phyloP scores from a whole-genome alignment of 1,284 basidiomycete species.

The Anthracocystis panici-leucophaei region DNA sequence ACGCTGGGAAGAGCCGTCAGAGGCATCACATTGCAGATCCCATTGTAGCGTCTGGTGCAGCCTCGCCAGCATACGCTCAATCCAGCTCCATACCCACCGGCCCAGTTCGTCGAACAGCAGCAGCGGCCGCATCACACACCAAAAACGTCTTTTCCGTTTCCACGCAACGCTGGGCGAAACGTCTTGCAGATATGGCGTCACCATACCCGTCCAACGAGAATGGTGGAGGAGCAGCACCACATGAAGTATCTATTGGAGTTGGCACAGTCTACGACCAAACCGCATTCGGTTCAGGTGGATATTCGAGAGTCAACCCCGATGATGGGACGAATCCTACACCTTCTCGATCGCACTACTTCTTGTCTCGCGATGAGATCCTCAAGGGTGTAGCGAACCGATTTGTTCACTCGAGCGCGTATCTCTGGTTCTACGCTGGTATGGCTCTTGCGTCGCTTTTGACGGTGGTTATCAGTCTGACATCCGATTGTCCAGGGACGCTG shows the following conservation, averaged over 20 bases:
- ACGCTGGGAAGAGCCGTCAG: constrained; percentile 14
- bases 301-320: constrained; percentile 19
- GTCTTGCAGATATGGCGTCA: constrained; percentile 36
- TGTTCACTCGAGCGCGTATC: constrained; percentile 66
- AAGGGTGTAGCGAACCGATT: constrained; percentile 69
- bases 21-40: constrained; percentile 46
- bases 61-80: constrained; percentile 20
- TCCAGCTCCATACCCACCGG: constrained; percentile 18
- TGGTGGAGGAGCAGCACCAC: constrained; percentile 9
- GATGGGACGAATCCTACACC: constrained; percentile 16
- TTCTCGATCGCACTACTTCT: constrained; percentile 57
- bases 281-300: constrained; percentile 26
- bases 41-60: constrained; percentile 30
- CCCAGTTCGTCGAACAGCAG: constrained; percentile 35
- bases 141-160: constrained; percentile 54
- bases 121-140: constrained; percentile 27
- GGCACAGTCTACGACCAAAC: constrained; percentile 40
- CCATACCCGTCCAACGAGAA: constrained; percentile 16
- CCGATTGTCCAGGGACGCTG: constrained; percentile 62
- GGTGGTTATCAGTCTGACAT: constrained; percentile 59
- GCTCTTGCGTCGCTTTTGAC: constrained; percentile 64
- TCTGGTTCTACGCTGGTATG: constrained; percentile 68
- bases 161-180: constrained; percentile 46
- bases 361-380: constrained; percentile 63
- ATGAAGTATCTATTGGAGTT: constrained; percentile 36